Evolutionary conservation across 306 rosid genomes (phyloP), one percentile per base, ranked within the genome.

Genomic region (Luffa aegyptiaca): DNA sequence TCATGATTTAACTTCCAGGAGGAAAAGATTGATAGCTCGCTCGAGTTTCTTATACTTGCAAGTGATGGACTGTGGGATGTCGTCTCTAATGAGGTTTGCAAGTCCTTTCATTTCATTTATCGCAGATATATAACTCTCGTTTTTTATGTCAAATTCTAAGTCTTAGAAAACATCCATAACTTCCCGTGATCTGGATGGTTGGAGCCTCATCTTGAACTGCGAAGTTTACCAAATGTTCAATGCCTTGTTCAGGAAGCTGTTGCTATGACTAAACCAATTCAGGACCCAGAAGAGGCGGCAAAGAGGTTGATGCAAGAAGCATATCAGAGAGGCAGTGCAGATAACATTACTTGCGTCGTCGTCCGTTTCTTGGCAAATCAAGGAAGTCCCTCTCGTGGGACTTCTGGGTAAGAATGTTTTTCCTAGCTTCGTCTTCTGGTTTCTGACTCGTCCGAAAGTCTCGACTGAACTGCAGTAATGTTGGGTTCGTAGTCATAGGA

Each of bases 21-120:
- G 82, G 97, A 88, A 87, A 94, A 88, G 82, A 83, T 94, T 70
- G 98, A 94, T 78, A 90, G 88, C 86, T 87, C 97, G 51, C 96
- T 94, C 3, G 98, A 94, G 86, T 92, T 94, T 88, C 98, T 94
- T 81, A 94, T 94, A 80, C 86, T 94, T 79, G 98, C 98, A 21
- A 94, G 98, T 80, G 98, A 94, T 71, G 98, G 98, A 69, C 82
- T 94, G 80, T 94, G 98, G 98, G 98, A 94, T 84, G 98, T 94
- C 63, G 98, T 94, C 88, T 48, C 98, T 73, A 94, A 94, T 69
- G 97, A 94, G 98, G 98, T 94, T 79, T 78, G 84, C 75, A 79
- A 57, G 56, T 68, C 51, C 76, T 78, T 76, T 52, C 75, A 42
- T 71, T 69, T 7, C 51, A 33, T 66, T 72, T 44, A 18, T 57